Conservation (phyloP, 2,329 filamentous ascomycete genomes). For the Didymellaceae sp. region DNA sequence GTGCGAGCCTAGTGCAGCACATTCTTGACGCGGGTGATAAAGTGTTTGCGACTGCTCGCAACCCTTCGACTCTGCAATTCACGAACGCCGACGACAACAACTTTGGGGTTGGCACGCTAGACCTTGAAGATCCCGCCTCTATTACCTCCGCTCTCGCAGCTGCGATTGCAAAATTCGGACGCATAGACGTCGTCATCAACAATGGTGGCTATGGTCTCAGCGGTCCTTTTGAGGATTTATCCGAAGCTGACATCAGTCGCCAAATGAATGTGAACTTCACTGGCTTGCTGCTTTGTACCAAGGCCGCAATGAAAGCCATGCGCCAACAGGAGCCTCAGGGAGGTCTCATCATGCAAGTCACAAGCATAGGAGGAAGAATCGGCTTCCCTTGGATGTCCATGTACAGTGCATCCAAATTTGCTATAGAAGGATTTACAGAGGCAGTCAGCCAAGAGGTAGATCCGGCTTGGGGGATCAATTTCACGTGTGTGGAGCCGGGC, state of each 20-base stretch:
- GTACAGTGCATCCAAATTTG: conserved; percentile 5
- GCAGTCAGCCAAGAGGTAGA: conserved; percentile 2
- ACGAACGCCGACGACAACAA: conserved; percentile 46
- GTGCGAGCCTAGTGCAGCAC: conserved; percentile 49
- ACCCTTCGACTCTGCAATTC: conserved; percentile 46
- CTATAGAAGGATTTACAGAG: conserved; percentile 2
- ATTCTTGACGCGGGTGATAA: conserved; percentile 48
- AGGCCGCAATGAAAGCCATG: conserved; percentile 7
- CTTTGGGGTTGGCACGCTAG: conserved; percentile 55
- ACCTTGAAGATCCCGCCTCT: conserved; percentile 53
- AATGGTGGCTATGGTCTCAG: conserved; percentile 53
- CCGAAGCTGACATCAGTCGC: conserved; percentile 1
- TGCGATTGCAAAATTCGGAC: conserved; percentile 75
- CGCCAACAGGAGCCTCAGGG: conserved; percentile 3
- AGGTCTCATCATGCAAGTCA: conserved; percentile 4
- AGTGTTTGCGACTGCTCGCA: conserved; percentile 58
- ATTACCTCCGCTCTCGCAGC: conserved; percentile 47
- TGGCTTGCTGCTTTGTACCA: conserved; percentile 2
- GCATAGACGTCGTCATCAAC: conserved; percentile 54
- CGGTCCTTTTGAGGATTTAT: conserved; percentile 2
- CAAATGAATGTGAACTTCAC: conserved; percentile 5
- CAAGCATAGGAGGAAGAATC: conserved; percentile 4
- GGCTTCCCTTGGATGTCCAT: conserved; percentile 44
- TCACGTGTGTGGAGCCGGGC: background rate
- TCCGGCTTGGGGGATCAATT: conserved; percentile 2